Base-by-base conservation (phyloP, 1,284 basidiomycete genomes). In the Cutaneotrichosporon spelunceum region DNA sequence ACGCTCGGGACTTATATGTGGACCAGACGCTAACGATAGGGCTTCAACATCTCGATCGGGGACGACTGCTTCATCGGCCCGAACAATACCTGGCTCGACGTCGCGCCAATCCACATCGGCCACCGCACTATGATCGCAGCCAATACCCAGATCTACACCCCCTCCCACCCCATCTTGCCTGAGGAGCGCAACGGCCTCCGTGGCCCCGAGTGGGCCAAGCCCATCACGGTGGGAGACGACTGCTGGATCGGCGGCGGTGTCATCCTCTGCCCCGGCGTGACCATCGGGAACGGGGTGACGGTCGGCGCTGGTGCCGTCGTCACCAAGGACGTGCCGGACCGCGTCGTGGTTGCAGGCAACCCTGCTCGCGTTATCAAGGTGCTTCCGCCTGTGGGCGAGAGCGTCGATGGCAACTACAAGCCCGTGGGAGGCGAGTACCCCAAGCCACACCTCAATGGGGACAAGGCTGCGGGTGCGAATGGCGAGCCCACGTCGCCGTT, bases 261-360 rank as follows among this genome's bases (percentile, higher is more conserved):
- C 3, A 75, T 77, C 34, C 75, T 83, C 49, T 68, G 78, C 33
- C 76, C 79, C 0, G 81, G 81, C 3, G 80, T 83, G 1, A 81
- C 70, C 2, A 79, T 83, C n/a, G 82, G 82, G 0, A 62, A 76
- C 16, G 82, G 82, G 0, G 67, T 64, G 4, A 81, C 80, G 2
- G 71, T 83, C 8, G 82, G 81, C 0, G 82, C 82, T 0, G 81
- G 81, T 0, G 70, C 68, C 13, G 80, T 83, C 6, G 82, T 83
- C 0, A 83, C 82, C 0, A 81, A 78, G 67, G 70, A 78, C 66
- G 72, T 83, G 2, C 77, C 77, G 6, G 68, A 72, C 34, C 74
- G 80, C 60, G 64, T 59, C 24, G 79, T 83, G 2, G 82, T 77
- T 0, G 80, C 78, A 1, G 82, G 82, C 0, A 82, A 79, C 56